Percentiles rank a stretch among this genome's conserved stretches.
phyloP scores from a whole-genome alignment of 1,284 basidiomycete species.

The Inonotus obliquus region DNA sequence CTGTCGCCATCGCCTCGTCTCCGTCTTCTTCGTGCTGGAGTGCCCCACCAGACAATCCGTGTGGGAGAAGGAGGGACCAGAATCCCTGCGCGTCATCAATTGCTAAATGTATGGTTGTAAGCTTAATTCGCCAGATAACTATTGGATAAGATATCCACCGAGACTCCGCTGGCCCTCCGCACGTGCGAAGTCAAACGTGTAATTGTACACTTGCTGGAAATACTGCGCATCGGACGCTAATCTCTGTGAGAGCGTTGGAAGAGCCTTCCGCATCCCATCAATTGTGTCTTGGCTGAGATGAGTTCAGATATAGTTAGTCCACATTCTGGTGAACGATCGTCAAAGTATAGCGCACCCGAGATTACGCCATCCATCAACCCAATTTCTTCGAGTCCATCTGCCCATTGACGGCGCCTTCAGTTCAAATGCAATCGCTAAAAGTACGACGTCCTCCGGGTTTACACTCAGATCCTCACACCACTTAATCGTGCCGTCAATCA shows the following conservation, averaged over 20 bases:
- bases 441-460: conserved; percentile 71
- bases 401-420: conserved; percentile 72
- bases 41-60: conserved; percentile 71
- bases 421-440: conserved; percentile 74
- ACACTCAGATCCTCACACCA: conserved; percentile 66
- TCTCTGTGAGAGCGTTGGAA: conserved; percentile 56
- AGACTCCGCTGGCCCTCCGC: conserved; percentile 72
- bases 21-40: conserved; percentile 50
- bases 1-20: conserved; percentile 29
- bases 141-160: conserved; percentile 34
- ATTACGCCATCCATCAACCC: conserved; percentile 77
- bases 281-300: conserved; percentile 67
- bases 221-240: conserved; percentile 68
- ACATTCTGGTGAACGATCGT: not conserved
- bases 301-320: not conserved
- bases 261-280: conserved; percentile 55
- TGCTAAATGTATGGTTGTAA: conserved; percentile 33
- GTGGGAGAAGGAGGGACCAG: conserved; percentile 82
- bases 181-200: conserved; percentile 85
- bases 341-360: conserved; percentile 46
- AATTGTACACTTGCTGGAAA: conserved; percentile 85
- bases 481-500: conserved; percentile 70
- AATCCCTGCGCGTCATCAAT: conserved; percentile 76
- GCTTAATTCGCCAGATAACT: not conserved
- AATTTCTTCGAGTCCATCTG: conserved; percentile 71